Evolutionary conservation across 2,329 filamentous ascomycete genomes (phyloP).

Genomic region (Alternaria novae-zelandiae): DNA sequence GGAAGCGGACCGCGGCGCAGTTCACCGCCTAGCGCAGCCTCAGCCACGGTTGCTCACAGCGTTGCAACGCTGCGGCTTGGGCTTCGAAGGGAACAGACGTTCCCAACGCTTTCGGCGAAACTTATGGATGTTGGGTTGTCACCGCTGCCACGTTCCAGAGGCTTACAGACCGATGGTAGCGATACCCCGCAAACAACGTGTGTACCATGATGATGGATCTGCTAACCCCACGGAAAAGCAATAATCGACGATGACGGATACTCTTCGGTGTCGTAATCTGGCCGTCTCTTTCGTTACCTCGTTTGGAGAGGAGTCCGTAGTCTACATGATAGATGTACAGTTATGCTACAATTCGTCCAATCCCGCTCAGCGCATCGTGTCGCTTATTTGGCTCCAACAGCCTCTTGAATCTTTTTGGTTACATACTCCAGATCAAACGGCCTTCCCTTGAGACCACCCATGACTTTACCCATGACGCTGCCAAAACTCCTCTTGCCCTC

Average conservation of each 20-base stretch:
- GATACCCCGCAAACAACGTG: neutral
- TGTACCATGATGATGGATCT: neutral
- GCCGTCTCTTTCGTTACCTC: neutral
- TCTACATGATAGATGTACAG: constrained; percentile 9
- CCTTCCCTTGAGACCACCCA: constrained; percentile 65
- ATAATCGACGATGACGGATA: neutral
- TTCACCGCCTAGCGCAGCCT: constrained; percentile 5
- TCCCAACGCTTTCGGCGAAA: neutral
- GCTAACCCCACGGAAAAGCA: neutral
- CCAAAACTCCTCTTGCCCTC: constrained; percentile 61
- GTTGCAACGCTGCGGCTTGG: neutral
- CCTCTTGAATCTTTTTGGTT: constrained; percentile 64
- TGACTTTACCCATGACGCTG: constrained; percentile 66
- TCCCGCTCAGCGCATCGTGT: neutral
- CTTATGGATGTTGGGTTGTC: neutral
- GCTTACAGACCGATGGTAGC: neutral
- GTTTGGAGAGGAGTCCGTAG: neutral
- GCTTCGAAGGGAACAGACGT: neutral
- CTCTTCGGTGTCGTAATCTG: neutral
- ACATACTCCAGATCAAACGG: constrained; percentile 68
- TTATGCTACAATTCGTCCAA: constrained; percentile 5
- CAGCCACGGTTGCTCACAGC: constrained; percentile 19
- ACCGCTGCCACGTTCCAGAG: neutral
- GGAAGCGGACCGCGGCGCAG: constrained; percentile 6
- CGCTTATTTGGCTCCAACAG: constrained; percentile 29